Base-by-base conservation (phyloP, 2,329 filamentous ascomycete genomes). In the Aspergillus sp. region DNA sequence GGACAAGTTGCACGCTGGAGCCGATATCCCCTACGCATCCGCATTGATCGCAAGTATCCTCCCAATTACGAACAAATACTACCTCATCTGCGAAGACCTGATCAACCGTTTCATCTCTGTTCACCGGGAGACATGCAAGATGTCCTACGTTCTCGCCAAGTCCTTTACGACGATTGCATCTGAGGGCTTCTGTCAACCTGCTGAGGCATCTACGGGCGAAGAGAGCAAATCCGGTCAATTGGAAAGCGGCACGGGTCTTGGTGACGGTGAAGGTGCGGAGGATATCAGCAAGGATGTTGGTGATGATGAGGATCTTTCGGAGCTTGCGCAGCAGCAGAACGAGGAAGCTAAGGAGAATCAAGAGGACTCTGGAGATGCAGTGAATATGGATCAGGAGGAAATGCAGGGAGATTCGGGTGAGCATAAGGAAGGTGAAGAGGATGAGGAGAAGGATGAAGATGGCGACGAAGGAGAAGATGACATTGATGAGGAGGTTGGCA, bases 221-320 rank as follows among this genome's bases (percentile, higher is more conserved):
- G 77, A 82, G 44, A 82, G 81, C 17, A 80, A 87, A 50, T 79
- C 81, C 20, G 88, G 90, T 10, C 86, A 95, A 58, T 75, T 96
- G 25, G 91, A 98, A 68, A 83, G 83, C 33, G 94, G 94, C 13
- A 97, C 90, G 9, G 94, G 93, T 30, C 82, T 98, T 20, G 94
- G 93, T 17, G 93, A 96, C 41, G 94, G 93, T 9, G 88, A 96
- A 67, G 94, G 91, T 15, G 90, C 86, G 4, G 90, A 98, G 64
- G 91, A 98, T 67, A 97, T 98, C 55, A 97, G 90, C 69, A 97
- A 98, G 65, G 93, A 98, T 61, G 86, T 98, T 42, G 83, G 88
- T 53, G 85, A 91, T 13, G 91, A 98, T 51, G 93, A 99, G 65
- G 90, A 98, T 63, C 73, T 98, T 4, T 83, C 87, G 0, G 93